Percentiles rank a stretch among this genome's conserved stretches.
phyloP scores from a whole-genome alignment of 2,329 filamentous ascomycete genomes.

The Camillea tinctor region DNA sequence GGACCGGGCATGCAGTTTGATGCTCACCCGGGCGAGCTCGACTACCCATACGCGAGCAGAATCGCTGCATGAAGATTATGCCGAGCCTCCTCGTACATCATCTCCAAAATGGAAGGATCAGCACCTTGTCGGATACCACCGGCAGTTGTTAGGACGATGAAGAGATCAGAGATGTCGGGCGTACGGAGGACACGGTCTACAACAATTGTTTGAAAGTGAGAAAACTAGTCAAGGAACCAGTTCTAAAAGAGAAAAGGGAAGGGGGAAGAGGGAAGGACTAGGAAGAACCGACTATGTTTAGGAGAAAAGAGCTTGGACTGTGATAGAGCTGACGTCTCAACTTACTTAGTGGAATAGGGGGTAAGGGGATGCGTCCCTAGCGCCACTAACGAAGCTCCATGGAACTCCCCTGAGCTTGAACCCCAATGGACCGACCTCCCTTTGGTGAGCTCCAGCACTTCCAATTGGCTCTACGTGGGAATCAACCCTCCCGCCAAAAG shows the following conservation, averaged over 20 bases:
- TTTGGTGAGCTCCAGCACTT: no score
- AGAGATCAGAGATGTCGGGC: slow-evolving; percentile 28
- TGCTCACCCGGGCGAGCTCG: slow-evolving; percentile 37
- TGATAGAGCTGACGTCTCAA: not conserved
- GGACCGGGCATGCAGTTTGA: slow-evolving; percentile 34
- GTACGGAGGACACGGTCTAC: slow-evolving; percentile 34
- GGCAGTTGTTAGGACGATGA: slow-evolving; percentile 17
- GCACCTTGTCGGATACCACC: slow-evolving; percentile 34
- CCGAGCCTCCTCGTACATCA: slow-evolving; percentile 37
- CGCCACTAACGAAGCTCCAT: not conserved
- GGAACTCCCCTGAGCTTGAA: no score
- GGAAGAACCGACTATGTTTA: no score
- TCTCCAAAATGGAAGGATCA: slow-evolving; percentile 27
- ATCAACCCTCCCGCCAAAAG: no score
- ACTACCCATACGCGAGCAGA: slow-evolving; percentile 28
- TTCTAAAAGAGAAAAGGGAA: slow-evolving; percentile 29
- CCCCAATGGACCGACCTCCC: no score
- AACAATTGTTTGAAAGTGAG: slow-evolving; percentile 32
- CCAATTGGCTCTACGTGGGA: no score
- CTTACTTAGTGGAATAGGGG: not conserved
- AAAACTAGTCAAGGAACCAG: slow-evolving; percentile 29
- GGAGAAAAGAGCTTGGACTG: no score
- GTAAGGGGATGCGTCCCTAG: not conserved
- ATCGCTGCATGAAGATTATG: slow-evolving; percentile 34
- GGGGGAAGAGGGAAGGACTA: slow-evolving; percentile 3